phyloP scores from a whole-genome alignment of 106 monocot genomes.

The Dioscorea dumetorum region DNA sequence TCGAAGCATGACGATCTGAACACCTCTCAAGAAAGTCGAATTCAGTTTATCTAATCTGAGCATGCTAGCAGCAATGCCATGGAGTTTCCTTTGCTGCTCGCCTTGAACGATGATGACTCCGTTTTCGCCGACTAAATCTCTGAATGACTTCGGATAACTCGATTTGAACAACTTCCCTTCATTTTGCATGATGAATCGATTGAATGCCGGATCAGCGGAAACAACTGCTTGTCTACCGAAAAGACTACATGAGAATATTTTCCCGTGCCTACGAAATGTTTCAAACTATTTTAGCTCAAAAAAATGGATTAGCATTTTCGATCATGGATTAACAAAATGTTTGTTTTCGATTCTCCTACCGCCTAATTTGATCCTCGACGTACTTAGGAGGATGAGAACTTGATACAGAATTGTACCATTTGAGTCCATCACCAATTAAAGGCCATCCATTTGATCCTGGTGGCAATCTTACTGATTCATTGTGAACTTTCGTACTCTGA shows the following conservation, averaged over 20 bases:
- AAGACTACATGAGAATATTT: conserved; percentile 31
- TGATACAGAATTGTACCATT: not conserved
- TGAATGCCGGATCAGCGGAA: conserved; percentile 38
- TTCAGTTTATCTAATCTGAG: conserved; percentile 31
- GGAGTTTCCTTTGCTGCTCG: conserved; percentile 41
- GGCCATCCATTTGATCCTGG: not conserved
- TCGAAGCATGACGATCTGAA: conserved; percentile 30
- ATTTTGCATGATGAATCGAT: conserved; percentile 33
- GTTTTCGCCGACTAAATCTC: conserved; percentile 36
- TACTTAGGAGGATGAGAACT: not conserved
- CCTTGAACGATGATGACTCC: conserved; percentile 38
- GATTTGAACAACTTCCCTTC: conserved; percentile 41
- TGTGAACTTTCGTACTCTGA: not conserved
- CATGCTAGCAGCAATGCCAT: conserved; percentile 26
- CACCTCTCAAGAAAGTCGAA: conserved; percentile 12
- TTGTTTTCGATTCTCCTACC: not conserved
- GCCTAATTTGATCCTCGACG: not conserved
- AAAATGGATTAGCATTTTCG: not conserved
- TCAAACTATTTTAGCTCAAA: not conserved
- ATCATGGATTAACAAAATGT: no score
- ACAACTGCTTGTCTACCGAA: conserved; percentile 37
- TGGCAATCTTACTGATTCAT: not conserved
- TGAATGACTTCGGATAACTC: conserved; percentile 38
- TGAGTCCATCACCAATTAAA: not conserved
- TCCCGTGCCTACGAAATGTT: conserved; percentile 24